Evolutionary conservation across 2,329 filamentous ascomycete species (phyloP), one percentile per base, ranked within the genome.

Genomic region (Ophiosphaerella korrae): DNA sequence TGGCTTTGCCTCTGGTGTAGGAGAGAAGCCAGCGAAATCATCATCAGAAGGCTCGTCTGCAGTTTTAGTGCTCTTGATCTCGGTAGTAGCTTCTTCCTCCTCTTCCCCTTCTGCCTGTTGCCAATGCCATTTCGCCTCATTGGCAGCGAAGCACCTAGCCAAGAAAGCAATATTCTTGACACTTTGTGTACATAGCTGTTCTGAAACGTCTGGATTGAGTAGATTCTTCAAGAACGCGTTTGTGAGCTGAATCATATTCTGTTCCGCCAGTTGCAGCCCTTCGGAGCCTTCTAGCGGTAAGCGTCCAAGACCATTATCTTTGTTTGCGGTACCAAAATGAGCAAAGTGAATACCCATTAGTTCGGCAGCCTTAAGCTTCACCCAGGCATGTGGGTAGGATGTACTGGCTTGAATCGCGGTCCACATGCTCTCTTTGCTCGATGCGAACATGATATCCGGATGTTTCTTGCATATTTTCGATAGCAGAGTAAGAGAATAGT

Each of bases 141-240:
- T 89, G 31, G 82, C 82, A 12, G 81, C 81, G 51, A 84, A 83
- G 65, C 77, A 86, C 53, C 81, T 84, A 36, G 87, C 90, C 0
- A 99, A 79, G 78, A 96, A 96, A 33, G 93, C 81, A 32, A 96
- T 78, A 57, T 96, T 91, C 58, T 91, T 88, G 3, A 90, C 85
- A 11, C 86, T 86, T 68, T 96, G 90, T 36, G 84, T 81, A 1
- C 89, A 89, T n/a, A 97, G 78, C 8, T 85, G 81, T 64, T 94
- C 88, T 13, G 87, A 86, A 7, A 93, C 72, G 44, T 82, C 83
- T 0, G 82, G 80, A 0, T 83, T 84, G 41, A 84, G 84, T 38
- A 96, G 75, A 40, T 80, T 80, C 53, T 78, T 72, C 53, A 85
- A 53, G 81, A 84, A 73, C 80, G 82, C 69, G 77, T 84, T 73